These are phyloP conservation scores for Russula dissimulans DNA, from an alignment of 768 basidiomycete species.

Conservation along the genomic window DNA sequence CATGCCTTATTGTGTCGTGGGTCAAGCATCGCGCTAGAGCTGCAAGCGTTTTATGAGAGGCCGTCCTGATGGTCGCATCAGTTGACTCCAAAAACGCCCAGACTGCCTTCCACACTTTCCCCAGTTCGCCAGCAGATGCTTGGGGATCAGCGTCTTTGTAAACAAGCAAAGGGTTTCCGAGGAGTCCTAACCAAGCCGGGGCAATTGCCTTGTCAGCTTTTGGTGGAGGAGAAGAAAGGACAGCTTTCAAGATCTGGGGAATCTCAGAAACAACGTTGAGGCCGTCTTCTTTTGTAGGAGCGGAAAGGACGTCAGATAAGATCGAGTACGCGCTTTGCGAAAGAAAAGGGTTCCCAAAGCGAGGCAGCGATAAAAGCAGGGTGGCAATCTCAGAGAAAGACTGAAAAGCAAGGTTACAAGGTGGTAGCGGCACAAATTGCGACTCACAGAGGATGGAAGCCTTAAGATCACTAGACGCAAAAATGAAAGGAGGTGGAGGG, in stretches of 20 bases:
- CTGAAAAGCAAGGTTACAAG: conserved; percentile 34
- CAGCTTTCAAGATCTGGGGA: conserved; percentile 49
- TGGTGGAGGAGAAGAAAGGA: conserved; percentile 60
- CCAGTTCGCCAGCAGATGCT: conserved; percentile 44
- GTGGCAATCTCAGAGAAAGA: conserved; percentile 60
- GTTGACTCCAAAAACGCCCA: conserved; percentile 74
- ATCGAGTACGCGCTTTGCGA: conserved; percentile 83
- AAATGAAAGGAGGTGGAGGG: conserved; percentile 69
- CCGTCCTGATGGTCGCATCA: conserved; percentile 50
- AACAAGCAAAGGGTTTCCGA: conserved; percentile 65
- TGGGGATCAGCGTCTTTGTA: conserved; percentile 44
- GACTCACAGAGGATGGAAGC: conserved; percentile 63
- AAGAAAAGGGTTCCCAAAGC: conserved; percentile 81
- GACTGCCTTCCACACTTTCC: conserved; percentile 60
- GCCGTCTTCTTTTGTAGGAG: conserved; percentile 41
- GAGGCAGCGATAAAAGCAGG: conserved; percentile 71
- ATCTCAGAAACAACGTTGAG: conserved; percentile 45
- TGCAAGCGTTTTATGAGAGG: conserved; percentile 54
- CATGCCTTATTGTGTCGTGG: conserved; percentile 44
- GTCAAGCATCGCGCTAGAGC: conserved; percentile 65
- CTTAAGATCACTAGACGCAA: conserved; percentile 50
- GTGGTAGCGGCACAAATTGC: background rate
- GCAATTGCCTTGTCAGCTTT: conserved; percentile 60
- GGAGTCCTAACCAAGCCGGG: conserved; percentile 69
- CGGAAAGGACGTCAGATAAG: conserved; percentile 68